phyloP scores from a whole-genome alignment of 2,329 filamentous ascomycete species.

The Verruconis gallopava region DNA sequence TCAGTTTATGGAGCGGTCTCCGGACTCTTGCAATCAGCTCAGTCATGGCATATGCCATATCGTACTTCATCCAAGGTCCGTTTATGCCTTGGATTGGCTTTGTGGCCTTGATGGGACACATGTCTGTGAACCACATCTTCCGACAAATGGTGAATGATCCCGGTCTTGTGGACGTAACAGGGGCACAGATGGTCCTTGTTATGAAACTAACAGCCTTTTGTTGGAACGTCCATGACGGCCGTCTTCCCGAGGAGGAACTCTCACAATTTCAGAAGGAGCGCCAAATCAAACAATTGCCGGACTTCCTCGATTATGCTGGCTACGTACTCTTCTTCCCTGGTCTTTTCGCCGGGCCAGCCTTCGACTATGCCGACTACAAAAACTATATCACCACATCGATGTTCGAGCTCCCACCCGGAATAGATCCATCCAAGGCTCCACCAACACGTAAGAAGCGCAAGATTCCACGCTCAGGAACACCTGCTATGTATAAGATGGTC shows the following conservation, averaged over 20 bases:
- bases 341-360: conserved; percentile 78
- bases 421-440: conserved; percentile 76
- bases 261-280: conserved; percentile 77
- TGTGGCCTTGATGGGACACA: conserved; percentile 85
- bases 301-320: conserved; percentile 66
- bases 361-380: conserved; percentile 87
- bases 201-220: conserved; percentile 97
- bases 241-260: conserved; percentile 64
- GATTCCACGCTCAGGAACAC: conserved; percentile 81
- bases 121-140: conserved; percentile 78
- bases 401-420: conserved; percentile 71
- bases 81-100: conserved; percentile 98
- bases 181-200: conserved; percentile 91
- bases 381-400: conserved; percentile 89
- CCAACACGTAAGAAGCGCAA: conserved; percentile 79
- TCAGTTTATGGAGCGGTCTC: conserved; percentile 79
- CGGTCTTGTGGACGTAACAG: conserved; percentile 70
- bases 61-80: conserved; percentile 68
- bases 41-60: conserved; percentile 68
- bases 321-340: conserved; percentile 95
- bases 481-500: conserved; percentile 64
- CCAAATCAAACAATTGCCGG: conserved; percentile 61
- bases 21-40: conserved; percentile 70
- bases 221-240: conserved; percentile 95
- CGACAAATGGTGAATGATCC: conserved; percentile 61